A percentile compares a stretch with the other conserved stretches of the same genome.
Evolutionary conservation across 805 yeast genomes (phyloP).

Genomic region (Candida wancherniae): DNA sequence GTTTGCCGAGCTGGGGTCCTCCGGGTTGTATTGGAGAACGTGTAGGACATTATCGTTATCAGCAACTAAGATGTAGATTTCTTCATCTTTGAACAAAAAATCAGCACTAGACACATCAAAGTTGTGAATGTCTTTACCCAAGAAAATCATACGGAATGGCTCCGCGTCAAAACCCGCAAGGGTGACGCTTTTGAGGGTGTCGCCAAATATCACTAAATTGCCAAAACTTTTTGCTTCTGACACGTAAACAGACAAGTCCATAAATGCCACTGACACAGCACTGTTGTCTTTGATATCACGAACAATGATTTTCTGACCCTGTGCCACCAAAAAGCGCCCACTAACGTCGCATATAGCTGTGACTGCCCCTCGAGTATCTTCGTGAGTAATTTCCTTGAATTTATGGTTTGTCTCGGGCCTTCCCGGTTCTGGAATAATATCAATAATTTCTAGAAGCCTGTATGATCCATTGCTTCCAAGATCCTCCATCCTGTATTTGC

Average conservation of each 20-base stretch:
- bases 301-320: constrained; percentile 78
- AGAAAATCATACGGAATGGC: constrained; percentile 77
- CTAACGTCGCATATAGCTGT: constrained; percentile 72
- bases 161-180: constrained; percentile 90
- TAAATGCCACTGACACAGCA: constrained; percentile 89
- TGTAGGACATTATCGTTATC: constrained; percentile 68
- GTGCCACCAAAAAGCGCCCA: constrained; percentile 79
- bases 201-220: constrained; percentile 77
- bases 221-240: constrained; percentile 80
- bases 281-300: constrained; percentile 84
- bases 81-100: constrained; percentile 66
- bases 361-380: constrained; percentile 79
- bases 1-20: constrained; percentile 74
- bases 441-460: constrained; percentile 67
- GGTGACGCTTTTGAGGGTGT: constrained; percentile 69
- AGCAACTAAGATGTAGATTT: constrained; percentile 59
- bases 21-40: constrained; percentile 84
- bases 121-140: constrained; percentile 68
- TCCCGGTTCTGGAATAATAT: constrained; percentile 85
- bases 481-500: constrained; percentile 74
- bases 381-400: constrained; percentile 66
- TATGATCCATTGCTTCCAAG: constrained; percentile 74
- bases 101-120: constrained; percentile 70
- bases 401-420: constrained; percentile 79
- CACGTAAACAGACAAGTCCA: constrained; percentile 77